Percentiles rank a stretch among this genome's conserved stretches.
phyloP scores from a whole-genome alignment of 1,284 basidiomycete genomes.

The Phellinidium pouzarii region DNA sequence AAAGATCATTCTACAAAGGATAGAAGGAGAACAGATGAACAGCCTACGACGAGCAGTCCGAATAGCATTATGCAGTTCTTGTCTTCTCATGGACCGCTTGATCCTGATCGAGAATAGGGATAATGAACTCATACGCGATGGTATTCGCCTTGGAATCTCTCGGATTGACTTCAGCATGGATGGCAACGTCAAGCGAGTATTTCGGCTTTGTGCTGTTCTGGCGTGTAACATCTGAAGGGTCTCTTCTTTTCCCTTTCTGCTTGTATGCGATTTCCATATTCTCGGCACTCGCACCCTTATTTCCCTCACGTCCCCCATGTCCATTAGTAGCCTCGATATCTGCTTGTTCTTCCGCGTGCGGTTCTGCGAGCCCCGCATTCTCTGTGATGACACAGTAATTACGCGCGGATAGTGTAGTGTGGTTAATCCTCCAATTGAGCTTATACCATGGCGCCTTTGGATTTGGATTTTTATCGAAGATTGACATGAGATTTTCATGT shows the following conservation, averaged over 20 bases:
- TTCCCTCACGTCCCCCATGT: background rate
- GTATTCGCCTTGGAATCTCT: slow-evolving; percentile 23
- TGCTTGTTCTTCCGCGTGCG: background rate
- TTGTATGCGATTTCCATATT: slow-evolving; percentile 22
- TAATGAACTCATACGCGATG: slow-evolving; percentile 22
- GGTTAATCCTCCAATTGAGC: slow-evolving; percentile 17
- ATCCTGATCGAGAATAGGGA: slow-evolving; percentile 22
- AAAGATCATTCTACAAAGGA: too few species aligned
- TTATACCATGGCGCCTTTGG: too few species aligned
- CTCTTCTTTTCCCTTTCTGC: slow-evolving; percentile 19
- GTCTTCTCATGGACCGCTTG: background rate
- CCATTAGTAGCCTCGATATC: background rate
- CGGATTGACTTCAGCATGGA: slow-evolving; percentile 23
- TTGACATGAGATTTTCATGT: slow-evolving; percentile 29
- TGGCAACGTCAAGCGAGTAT: slow-evolving; percentile 21
- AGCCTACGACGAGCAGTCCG: too few species aligned
- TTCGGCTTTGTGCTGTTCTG: slow-evolving; percentile 20
- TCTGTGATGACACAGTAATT: slow-evolving; percentile 25
- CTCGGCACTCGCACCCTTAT: slow-evolving; percentile 1
- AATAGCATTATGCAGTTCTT: too few species aligned
- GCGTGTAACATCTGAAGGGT: slow-evolving; percentile 22
- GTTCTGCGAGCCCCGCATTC: slow-evolving; percentile 20
- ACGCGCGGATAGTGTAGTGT: slow-evolving; percentile 19
- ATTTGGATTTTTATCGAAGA: slow-evolving; percentile 20
- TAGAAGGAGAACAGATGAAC: too few species aligned